These are phyloP conservation scores for Maudiozyma barnettii DNA, from an alignment of 805 yeast genomes.

Conservation along the genomic window DNA sequence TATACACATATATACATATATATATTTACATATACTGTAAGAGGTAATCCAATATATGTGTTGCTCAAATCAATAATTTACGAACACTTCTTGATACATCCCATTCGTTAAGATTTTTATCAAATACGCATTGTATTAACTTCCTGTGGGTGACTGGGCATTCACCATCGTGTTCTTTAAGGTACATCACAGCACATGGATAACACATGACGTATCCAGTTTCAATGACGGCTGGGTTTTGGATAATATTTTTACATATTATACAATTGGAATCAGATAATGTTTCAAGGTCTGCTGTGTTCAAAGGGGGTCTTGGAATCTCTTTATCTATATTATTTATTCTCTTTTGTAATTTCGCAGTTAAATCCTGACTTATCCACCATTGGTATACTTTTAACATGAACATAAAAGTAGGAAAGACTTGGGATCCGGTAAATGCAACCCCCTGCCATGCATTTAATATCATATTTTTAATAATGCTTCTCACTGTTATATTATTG, in stretches of 20 bases:
- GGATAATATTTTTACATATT: conserved; percentile 52
- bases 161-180: conserved; percentile 42
- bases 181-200: conserved; percentile 64
- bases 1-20: too few species aligned
- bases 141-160: conserved; percentile 78
- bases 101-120: conserved; percentile 51
- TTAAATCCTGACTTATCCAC: conserved; percentile 79
- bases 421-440: conserved; percentile 30
- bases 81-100: conserved; percentile 69
- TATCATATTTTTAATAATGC: conserved; percentile 8
- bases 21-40: not conserved
- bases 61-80: conserved; percentile 49
- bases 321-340: conserved; percentile 38
- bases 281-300: not conserved
- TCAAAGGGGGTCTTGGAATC: conserved; percentile 22
- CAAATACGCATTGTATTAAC: conserved; percentile 62
- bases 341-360: conserved; percentile 44
- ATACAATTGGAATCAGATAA: conserved; percentile 40
- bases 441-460: conserved; percentile 9
- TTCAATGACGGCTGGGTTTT: conserved; percentile 79
- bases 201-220: conserved; percentile 90
- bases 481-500: conserved; percentile 21
- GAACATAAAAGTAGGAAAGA: conserved; percentile 77
- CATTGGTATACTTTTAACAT: conserved; percentile 78
- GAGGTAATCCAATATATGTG: not conserved